Conservation (phyloP, 257 asterid genomes). For the Solanum neorickii region DNA sequence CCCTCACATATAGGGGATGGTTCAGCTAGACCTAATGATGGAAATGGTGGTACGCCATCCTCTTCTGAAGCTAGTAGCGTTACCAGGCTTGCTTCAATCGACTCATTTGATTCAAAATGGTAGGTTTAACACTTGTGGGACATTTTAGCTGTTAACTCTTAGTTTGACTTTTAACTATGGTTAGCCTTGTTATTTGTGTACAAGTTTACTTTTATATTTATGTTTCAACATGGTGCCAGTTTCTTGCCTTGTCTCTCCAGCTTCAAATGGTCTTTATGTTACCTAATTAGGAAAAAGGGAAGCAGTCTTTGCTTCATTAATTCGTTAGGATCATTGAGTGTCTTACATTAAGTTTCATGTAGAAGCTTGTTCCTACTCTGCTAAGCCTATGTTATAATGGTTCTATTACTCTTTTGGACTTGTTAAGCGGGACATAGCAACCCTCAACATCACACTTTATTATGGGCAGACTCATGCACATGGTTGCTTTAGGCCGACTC, state of each 20-base stretch:
- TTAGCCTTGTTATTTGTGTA: not conserved
- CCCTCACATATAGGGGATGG: conserved; percentile 70
- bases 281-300: not conserved
- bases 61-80: conserved; percentile 64
- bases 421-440: not conserved
- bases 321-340: not conserved
- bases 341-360: not conserved
- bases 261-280: not conserved
- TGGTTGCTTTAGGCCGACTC: not conserved
- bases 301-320: not conserved
- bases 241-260: not conserved
- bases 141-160: not conserved
- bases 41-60: conserved; percentile 35
- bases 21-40: conserved; percentile 39
- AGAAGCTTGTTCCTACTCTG: not conserved
- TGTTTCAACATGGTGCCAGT: not conserved
- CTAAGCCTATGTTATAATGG: not conserved
- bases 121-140: conserved; percentile 7
- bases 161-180: not conserved
- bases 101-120: conserved; percentile 98
- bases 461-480: not conserved
- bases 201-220: not conserved
- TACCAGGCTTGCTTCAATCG: conserved; percentile 95
- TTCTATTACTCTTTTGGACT: not conserved
- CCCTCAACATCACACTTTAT: not conserved